These are phyloP conservation scores for Astrothelium subdiscretum DNA, from an alignment of 495 filamentous ascomycete species.

Conservation along the genomic window DNA sequence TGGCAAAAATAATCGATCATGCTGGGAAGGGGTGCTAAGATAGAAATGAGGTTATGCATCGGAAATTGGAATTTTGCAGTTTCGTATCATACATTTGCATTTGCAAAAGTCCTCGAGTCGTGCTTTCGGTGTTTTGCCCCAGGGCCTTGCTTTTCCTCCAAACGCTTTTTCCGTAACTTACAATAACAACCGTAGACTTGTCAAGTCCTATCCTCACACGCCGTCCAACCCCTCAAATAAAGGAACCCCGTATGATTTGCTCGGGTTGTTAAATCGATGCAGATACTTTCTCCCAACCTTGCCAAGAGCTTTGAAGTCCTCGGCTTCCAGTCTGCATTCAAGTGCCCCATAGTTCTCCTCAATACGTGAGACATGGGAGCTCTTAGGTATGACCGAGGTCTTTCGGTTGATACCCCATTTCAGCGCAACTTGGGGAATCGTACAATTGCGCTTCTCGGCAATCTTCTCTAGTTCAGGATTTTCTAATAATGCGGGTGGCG, in stretches of 20 bases:
- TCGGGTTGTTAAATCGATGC: slow-evolving; percentile 29
- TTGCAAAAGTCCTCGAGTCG: no score
- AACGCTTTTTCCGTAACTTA: no score
- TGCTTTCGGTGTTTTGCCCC: no score
- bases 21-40: no score
- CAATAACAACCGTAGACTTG: no score
- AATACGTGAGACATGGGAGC: slow-evolving; percentile 15
- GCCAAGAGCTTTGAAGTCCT: slow-evolving; percentile 20
- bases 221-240: slow-evolving; percentile 29
- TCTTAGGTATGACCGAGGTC: slow-evolving; percentile 27
- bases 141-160: no score
- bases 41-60: no score
- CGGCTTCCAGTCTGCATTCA: slow-evolving; percentile 16
- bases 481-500: slow-evolving; percentile 8
- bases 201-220: neutral
- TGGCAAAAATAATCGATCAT: no score
- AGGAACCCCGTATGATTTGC: slow-evolving; percentile 22
- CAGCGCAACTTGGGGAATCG: slow-evolving; percentile 22
- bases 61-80: no score
- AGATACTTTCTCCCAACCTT: slow-evolving; percentile 20
- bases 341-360: slow-evolving; percentile 18
- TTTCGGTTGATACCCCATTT: slow-evolving; percentile 24
- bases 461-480: slow-evolving; percentile 20
- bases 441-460: slow-evolving; percentile 20
- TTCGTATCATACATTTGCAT: no score